phyloP scores from a whole-genome alignment of 2,329 filamentous ascomycete genomes.

The Nannizzia gypsea region DNA sequence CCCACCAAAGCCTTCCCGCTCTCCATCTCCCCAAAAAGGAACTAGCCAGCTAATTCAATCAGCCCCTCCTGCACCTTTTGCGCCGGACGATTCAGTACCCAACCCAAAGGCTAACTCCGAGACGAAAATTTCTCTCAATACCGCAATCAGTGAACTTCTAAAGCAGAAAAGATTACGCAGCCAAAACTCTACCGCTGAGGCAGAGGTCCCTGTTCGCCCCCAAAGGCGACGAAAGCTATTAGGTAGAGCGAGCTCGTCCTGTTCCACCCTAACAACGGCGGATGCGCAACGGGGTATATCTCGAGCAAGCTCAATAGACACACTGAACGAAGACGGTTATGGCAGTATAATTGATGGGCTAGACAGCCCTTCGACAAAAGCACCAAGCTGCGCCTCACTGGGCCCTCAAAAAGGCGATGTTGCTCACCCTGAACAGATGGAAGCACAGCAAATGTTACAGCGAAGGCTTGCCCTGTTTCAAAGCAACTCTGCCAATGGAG shows the following conservation, averaged over 20 bases:
- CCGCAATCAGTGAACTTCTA: slow-evolving; percentile 31
- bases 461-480: slow-evolving; percentile 12
- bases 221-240: slow-evolving; percentile 29
- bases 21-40: slow-evolving; percentile 18
- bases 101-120: not conserved
- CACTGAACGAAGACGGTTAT: slow-evolving; percentile 35
- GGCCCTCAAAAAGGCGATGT: slow-evolving; percentile 15
- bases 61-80: not conserved
- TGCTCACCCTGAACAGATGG: slow-evolving; percentile 3
- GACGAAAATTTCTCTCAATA: slow-evolving; percentile 8
- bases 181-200: slow-evolving; percentile 18
- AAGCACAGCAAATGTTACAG: slow-evolving; percentile 12
- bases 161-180: slow-evolving; percentile 29
- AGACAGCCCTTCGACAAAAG: slow-evolving; percentile 15
- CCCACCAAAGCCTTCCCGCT: slow-evolving; percentile 14
- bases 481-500: slow-evolving; percentile 15
- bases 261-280: slow-evolving; percentile 21
- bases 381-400: slow-evolving; percentile 24
- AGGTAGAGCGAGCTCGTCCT: slow-evolving; percentile 32
- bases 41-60: not conserved
- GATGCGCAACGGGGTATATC: slow-evolving; percentile 19
- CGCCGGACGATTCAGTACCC: not conserved
- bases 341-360: slow-evolving; percentile 26
- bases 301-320: slow-evolving; percentile 40
- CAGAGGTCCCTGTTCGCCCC: slow-evolving; percentile 16